Conservation (phyloP, 768 basidiomycete genomes). For the Rickenella mellea region DNA sequence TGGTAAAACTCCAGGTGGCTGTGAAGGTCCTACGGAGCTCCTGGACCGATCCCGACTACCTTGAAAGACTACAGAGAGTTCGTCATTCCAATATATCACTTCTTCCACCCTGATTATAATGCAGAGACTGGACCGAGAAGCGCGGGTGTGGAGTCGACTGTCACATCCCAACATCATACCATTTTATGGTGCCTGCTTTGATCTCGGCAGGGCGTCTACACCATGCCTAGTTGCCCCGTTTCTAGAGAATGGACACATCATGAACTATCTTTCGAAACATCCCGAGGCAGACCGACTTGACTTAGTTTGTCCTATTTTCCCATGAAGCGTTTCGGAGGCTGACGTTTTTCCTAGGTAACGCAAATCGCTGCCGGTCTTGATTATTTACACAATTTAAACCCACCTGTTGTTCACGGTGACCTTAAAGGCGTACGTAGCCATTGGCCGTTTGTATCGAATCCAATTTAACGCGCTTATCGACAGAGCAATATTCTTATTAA, state of each 20-base stretch:
- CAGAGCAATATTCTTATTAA: conserved; percentile 29
- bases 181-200: no score
- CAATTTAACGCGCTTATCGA: neutral
- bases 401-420: conserved; percentile 25
- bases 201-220: no score
- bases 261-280: conserved; percentile 11
- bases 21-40: neutral
- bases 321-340: no score
- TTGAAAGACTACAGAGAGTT: neutral
- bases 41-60: neutral
- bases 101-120: no score
- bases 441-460: neutral
- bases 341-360: neutral
- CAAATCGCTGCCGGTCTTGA: neutral
- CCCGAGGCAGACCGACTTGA: neutral
- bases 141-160: no score
- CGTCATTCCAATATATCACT: no score
- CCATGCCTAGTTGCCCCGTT: conserved; percentile 15
- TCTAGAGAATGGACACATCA: conserved; percentile 18
- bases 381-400: conserved; percentile 7
- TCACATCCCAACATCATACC: no score
- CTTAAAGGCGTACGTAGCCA: conserved; percentile 24
- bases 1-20: neutral
- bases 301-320: no score
- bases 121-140: no score